Base-by-base conservation (phyloP, 257 asterid genomes). In the Nicotiana undulata region DNA sequence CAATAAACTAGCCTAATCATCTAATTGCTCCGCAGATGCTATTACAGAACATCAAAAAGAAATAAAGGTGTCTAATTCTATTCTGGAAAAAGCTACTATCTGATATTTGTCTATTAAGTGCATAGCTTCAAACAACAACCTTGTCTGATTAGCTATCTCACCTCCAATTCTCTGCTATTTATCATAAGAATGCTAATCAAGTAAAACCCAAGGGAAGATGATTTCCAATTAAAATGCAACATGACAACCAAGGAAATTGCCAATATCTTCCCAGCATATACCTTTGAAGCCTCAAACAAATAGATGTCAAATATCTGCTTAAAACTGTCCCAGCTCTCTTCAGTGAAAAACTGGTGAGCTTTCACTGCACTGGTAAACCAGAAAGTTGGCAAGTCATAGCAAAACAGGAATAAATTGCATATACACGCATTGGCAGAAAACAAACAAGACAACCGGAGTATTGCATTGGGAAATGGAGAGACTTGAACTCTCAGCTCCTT, bases 401-500 rank as follows among this genome's bases (percentile, higher is more conserved):
- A 78, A 49, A 60, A 28, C 20, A 76, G 81, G 52, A 20, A 77
- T 56, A 80, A 10, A 66, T 31, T 56, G 74, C 63, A 80, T 40
- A 77, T 6, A 49, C 44, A 74, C 16, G 26, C 40, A 28, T 29
- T 11, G 4, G 12, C 63, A 44, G 37, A 63, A 22, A 12, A 61
- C 68, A 8, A 22, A 55, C 78, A 44, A 85, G 55, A 72, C 83
- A 58, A 82, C 85, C 56, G 78, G 80, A 81, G 79, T 55, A 81
- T 77, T 83, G 87, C 81, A 84, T 82, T 82, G 99, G 98, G 99
- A 96, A 87, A 94, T 96, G 99, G 99, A 96, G 99, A 96, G 98
- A 93, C 95, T 96, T 89, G 99, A 96, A 96, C 98, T 96, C 99
- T 96, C 98, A 94, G 97, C 98, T 95, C 98, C 91, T 83, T 87